Conservation (phyloP, 1,139 yeast genomes). For the Scheffersomyces illinoinensis region DNA sequence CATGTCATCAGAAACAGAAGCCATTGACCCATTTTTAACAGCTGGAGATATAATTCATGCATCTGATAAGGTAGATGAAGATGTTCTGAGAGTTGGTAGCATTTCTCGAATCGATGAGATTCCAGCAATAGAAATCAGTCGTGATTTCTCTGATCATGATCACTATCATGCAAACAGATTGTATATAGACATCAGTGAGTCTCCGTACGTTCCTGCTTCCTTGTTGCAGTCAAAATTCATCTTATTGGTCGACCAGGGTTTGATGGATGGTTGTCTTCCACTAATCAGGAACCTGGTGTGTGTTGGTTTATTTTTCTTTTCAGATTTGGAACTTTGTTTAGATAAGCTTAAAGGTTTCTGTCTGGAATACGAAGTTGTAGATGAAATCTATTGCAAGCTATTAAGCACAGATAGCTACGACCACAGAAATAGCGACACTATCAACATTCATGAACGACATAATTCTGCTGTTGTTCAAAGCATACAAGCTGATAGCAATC, state of each 20-base stretch:
- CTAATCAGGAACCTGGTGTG: conserved; percentile 37
- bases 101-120: background rate
- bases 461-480: background rate
- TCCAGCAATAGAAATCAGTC: background rate
- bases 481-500: conserved; percentile 12
- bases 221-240: conserved; percentile 35
- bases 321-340: conserved; percentile 54
- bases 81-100: background rate
- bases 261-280: conserved; percentile 59
- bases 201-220: conserved; percentile 35
- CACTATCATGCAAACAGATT: conserved; percentile 15
- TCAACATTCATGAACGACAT: conserved; percentile 1
- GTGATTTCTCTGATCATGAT: background rate
- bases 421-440: background rate
- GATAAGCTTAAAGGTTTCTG: conserved; percentile 44
- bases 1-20: conserved; percentile 43
- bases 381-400: conserved; percentile 37
- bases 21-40: conserved; percentile 33
- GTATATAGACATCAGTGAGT: conserved; percentile 39
- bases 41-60: conserved; percentile 43
- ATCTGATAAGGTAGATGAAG: conserved; percentile 10
- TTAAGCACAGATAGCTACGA: background rate
- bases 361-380: conserved; percentile 25
- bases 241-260: conserved; percentile 38
- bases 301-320: conserved; percentile 52